Conservation (phyloP, 768 basidiomycete genomes). For the Lactifluus piperatus region DNA sequence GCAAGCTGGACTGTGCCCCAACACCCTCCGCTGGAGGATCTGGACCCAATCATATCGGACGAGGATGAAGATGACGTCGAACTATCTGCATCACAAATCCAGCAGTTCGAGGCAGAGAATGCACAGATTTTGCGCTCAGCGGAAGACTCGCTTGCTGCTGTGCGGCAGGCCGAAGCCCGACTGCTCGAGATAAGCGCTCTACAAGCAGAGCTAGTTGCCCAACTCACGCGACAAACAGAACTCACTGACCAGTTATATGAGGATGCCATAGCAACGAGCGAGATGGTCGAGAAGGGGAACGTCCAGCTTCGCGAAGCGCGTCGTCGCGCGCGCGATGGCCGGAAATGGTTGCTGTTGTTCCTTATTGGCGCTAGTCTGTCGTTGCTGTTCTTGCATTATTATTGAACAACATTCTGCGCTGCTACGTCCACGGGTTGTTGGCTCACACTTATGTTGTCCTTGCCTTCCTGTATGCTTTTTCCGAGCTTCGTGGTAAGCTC, state of each 20-base stretch:
- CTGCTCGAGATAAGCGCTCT: conserved; percentile 88
- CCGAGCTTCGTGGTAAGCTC: background rate
- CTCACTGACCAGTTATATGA: conserved; percentile 90
- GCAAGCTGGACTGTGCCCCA: conserved; percentile 36
- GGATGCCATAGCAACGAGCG: conserved; percentile 83
- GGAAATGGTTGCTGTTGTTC: conserved; percentile 87
- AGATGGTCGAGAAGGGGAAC: conserved; percentile 84
- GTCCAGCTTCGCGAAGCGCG: conserved; percentile 83
- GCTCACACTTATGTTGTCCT: background rate
- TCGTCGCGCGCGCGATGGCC: conserved; percentile 75
- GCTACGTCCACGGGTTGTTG: background rate
- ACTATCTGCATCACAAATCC: conserved; percentile 78
- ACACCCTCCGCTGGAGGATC: conserved; percentile 27
- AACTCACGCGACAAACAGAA: conserved; percentile 85
- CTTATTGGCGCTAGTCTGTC: conserved; percentile 87
- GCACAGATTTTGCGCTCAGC: conserved; percentile 75
- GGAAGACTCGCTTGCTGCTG: conserved; percentile 78
- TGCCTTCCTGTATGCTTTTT: background rate
- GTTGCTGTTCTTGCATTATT: conserved; percentile 88
- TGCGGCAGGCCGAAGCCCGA: conserved; percentile 86
- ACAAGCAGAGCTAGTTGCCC: conserved; percentile 85
- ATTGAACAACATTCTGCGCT: conserved; percentile 33
- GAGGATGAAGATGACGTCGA: conserved; percentile 64
- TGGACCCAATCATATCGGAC: conserved; percentile 48
- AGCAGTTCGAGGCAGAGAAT: conserved; percentile 91